Evolutionary conservation across 257 asterid genomes (phyloP).

Genomic region (Thymus mandschuricus): DNA sequence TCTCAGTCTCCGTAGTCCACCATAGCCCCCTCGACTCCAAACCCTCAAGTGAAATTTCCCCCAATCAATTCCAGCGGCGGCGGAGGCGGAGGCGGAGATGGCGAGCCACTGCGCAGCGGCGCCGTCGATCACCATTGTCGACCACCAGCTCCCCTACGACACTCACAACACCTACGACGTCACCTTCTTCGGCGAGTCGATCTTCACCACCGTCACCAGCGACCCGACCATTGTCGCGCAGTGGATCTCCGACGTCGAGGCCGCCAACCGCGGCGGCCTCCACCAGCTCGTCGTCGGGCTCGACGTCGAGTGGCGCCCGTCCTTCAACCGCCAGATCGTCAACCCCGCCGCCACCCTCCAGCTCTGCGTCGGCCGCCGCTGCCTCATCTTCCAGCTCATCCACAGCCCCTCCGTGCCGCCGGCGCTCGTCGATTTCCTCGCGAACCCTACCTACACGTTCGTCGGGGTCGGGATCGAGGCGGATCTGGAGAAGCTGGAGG

Average conservation of each 20-base stretch:
- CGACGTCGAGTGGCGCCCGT: conserved; percentile 61
- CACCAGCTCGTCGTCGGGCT: conserved; percentile 45
- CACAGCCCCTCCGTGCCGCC: conserved; percentile 39
- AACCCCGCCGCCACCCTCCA: conserved; percentile 61
- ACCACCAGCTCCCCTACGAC: conserved; percentile 40
- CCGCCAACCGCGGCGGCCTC: conserved; percentile 28
- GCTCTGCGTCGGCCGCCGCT: conserved; percentile 50
- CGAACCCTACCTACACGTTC: conserved; percentile 39
- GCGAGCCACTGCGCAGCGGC: conserved; percentile 1
- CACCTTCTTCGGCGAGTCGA: conserved; percentile 32
- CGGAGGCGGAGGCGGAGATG: not conserved
- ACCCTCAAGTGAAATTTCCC: too few relatives aligned
- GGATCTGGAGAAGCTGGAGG: conserved; percentile 51
- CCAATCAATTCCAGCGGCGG: not conserved
- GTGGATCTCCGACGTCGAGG: conserved; percentile 48
- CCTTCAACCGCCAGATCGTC: conserved; percentile 28
- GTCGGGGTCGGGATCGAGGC: conserved; percentile 50
- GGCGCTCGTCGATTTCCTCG: conserved; percentile 43
- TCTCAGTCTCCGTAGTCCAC: too few relatives aligned
- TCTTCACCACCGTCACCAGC: conserved; percentile 50
- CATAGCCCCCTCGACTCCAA: too few relatives aligned
- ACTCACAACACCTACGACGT: conserved; percentile 51
- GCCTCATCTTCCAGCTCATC: conserved; percentile 53
- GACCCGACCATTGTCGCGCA: conserved; percentile 34
- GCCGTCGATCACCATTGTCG: conserved; percentile 18